phyloP scores from a whole-genome alignment of 83 land plant genomes.

The Picea abies region DNA sequence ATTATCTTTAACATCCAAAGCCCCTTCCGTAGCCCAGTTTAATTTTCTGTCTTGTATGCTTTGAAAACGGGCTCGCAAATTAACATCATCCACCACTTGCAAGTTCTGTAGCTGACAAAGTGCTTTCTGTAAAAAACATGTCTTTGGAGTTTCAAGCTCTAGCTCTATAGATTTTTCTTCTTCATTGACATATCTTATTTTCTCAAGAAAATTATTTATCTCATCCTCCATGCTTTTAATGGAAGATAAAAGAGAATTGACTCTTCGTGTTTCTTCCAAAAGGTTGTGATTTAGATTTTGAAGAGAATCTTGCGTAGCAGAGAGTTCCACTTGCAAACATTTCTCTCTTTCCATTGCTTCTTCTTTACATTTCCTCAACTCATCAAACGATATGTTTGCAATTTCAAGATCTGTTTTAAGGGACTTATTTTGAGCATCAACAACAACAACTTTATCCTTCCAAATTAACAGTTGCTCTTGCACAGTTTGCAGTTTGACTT shows the following conservation, averaged over 20 bases:
- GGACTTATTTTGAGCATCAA: background rate
- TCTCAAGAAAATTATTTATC: conserved; percentile 3
- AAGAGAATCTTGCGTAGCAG: conserved; percentile 1
- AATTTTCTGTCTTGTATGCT: background rate
- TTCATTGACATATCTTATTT: background rate
- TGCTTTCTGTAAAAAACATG: background rate
- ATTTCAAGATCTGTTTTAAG: conserved; percentile 3
- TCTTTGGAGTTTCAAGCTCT: background rate
- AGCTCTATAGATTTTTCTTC: background rate
- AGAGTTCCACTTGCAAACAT: background rate
- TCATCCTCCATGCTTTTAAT: background rate
- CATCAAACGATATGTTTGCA: background rate
- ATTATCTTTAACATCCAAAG: background rate
- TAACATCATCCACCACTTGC: conserved; percentile 4
- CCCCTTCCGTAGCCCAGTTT: background rate
- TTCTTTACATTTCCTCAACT: background rate
- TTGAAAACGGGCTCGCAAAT: background rate
- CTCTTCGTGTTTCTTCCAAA: background rate
- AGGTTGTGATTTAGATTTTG: background rate
- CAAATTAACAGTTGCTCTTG: background rate
- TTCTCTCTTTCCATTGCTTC: background rate
- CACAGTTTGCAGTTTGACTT: background rate
- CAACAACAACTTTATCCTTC: background rate
- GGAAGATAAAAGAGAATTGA: background rate
- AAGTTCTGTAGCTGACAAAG: background rate